Conservation (phyloP, 2,329 filamentous ascomycete genomes). For the Sclerotiophoma versabilis region DNA sequence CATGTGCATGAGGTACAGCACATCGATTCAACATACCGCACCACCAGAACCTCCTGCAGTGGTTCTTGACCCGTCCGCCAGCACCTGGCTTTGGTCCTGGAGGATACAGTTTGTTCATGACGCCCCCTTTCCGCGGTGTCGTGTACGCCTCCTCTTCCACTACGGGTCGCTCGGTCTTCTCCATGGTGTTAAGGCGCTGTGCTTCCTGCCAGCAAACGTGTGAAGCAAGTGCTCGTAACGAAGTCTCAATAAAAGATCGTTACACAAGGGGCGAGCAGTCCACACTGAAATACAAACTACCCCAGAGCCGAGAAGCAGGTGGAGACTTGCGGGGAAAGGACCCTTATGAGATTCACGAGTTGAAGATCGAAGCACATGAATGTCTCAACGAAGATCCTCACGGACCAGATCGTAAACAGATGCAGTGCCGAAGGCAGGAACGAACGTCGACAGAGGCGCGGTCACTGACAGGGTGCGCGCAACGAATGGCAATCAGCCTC, state of each 20-base stretch:
- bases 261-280: conserved; percentile 2
- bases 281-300: conserved; percentile 13
- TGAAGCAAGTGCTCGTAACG: background rate
- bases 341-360: conserved; percentile 22
- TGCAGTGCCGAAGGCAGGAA: conserved; percentile 25
- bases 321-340: conserved; percentile 40
- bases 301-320: conserved; percentile 17
- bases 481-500: conserved; percentile 26
- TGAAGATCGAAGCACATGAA: conserved; percentile 38
- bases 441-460: conserved; percentile 30
- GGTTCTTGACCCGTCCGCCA: conserved; percentile 44
- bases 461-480: conserved; percentile 33
- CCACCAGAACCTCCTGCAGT: conserved; percentile 50
- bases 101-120: conserved; percentile 45
- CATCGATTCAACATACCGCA: conserved; percentile 37
- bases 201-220: background rate
- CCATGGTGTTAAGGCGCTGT: conserved; percentile 26
- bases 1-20: background rate
- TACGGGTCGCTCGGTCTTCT: conserved; percentile 22
- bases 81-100: conserved; percentile 42
- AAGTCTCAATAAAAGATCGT: background rate
- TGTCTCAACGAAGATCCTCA: conserved; percentile 23
- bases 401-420: conserved; percentile 27
- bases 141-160: conserved; percentile 28
- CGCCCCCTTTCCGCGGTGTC: conserved; percentile 33